phyloP scores from a whole-genome alignment of 2,329 filamentous ascomycete genomes.

The Stemphylium beticola region DNA sequence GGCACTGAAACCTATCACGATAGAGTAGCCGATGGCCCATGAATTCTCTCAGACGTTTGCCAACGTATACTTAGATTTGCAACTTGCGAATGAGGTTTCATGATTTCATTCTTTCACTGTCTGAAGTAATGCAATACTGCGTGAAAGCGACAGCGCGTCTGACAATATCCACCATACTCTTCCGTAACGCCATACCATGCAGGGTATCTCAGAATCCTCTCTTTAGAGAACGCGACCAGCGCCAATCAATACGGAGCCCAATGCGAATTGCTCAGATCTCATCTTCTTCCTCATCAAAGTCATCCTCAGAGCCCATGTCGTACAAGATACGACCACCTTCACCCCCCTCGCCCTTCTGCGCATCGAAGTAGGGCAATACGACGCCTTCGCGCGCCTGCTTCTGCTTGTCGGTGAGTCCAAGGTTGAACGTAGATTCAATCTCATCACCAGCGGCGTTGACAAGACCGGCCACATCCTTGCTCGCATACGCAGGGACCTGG shows the following conservation, averaged over 20 bases:
- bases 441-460: conserved; percentile 39
- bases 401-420: conserved; percentile 91
- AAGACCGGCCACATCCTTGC: conserved; percentile 14
- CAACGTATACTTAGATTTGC: not conserved
- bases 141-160: not conserved
- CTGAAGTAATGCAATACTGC: not conserved
- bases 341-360: conserved; percentile 77
- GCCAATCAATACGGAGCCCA: not conserved
- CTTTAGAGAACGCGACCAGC: conserved; percentile 2
- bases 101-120: not conserved
- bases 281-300: conserved; percentile 96
- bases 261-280: conserved; percentile 66
- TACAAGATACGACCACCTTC: conserved; percentile 94
- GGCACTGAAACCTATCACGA: too few relatives aligned
- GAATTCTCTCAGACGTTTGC: too few relatives aligned
- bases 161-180: not conserved
- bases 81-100: not conserved
- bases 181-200: conserved; percentile 14
- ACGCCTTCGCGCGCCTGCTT: conserved; percentile 84
- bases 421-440: conserved; percentile 74
- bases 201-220: conserved; percentile 13
- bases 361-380: conserved; percentile 94
- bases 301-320: conserved; percentile 94
- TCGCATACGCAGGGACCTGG: conserved; percentile 65
- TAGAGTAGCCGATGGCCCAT: too few relatives aligned